A percentile compares a stretch with the other conserved stretches of the same genome.
Conservation (phyloP, 2,329 filamentous ascomycete species). For the Chaetomiaceae sp. region DNA sequence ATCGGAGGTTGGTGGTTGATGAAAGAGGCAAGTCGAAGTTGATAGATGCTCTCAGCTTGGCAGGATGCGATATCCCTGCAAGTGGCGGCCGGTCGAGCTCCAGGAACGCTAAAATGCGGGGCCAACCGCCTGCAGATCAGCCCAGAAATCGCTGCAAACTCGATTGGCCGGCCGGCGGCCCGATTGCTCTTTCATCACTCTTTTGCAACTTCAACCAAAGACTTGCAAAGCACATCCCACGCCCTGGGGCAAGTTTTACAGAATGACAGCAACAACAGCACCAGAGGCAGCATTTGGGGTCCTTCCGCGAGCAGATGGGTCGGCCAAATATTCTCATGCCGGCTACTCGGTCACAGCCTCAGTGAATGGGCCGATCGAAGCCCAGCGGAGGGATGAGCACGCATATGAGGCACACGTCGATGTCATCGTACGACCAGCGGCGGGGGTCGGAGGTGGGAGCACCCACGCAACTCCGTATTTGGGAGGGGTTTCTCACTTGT, state of each 20-base stretch:
- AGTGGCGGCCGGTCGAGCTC: constrained; percentile 12
- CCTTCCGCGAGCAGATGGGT: constrained; percentile 72
- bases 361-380: constrained; percentile 91
- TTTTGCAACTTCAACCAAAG: constrained; percentile 13
- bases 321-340: constrained; percentile 68
- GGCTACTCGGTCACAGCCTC: constrained; percentile 80
- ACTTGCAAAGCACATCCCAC: not conserved
- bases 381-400: constrained; percentile 80
- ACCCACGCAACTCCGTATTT: constrained; percentile 6
- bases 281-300: constrained; percentile 53
- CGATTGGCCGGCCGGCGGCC: constrained; percentile 14
- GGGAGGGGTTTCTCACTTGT: constrained; percentile 21
- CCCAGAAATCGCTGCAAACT: constrained; percentile 19
- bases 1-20: not conserved
- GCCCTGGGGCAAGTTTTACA: not conserved
- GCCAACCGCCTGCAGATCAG: constrained; percentile 19
- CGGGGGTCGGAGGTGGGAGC: constrained; percentile 70
- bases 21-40: constrained; percentile 1
- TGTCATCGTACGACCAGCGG: constrained; percentile 80
- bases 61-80: constrained; percentile 17
- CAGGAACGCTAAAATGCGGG: constrained; percentile 23
- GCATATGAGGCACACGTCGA: constrained; percentile 89
- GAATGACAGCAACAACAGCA: constrained; percentile 45
- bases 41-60: not conserved
- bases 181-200: too few species aligned